Percentiles rank a stretch among this genome's conserved stretches.
Conservation (phyloP, 306 rosid species). For the Glycine latifolia region DNA sequence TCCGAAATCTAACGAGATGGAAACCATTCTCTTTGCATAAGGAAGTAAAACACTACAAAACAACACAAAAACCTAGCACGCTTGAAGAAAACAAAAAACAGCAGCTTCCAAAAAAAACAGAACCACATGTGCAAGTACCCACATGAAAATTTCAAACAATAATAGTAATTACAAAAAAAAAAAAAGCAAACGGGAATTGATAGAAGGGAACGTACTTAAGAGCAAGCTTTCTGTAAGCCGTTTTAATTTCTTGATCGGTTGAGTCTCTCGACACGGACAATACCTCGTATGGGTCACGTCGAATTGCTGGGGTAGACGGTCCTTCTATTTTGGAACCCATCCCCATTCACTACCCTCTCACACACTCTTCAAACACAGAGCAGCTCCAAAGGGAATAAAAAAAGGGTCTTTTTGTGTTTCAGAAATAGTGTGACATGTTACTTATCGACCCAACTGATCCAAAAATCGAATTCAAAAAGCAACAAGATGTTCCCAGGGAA, state of each 20-base stretch:
- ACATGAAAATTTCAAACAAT: neutral
- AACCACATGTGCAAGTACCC: neutral
- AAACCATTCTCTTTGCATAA: slow-evolving; percentile 3
- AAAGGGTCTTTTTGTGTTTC: slow-evolving; percentile 10
- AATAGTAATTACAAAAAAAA: neutral
- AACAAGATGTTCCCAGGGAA: slow-evolving; percentile 19
- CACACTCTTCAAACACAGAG: slow-evolving; percentile 17
- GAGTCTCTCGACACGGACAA: slow-evolving; percentile 76
- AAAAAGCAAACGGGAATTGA: neutral
- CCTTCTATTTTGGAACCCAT: slow-evolving; percentile 86
- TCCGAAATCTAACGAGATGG: neutral
- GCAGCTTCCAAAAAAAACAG: slow-evolving; percentile 30
- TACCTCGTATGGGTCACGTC: slow-evolving; percentile 98
- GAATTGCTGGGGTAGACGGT: slow-evolving; percentile 74
- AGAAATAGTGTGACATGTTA: slow-evolving; percentile 33
- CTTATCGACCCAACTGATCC: slow-evolving; percentile 38
- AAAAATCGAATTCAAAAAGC: slow-evolving; percentile 44
- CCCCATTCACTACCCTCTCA: slow-evolving; percentile 45
- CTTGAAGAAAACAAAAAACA: slow-evolving; percentile 27
- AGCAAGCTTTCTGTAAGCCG: slow-evolving; percentile 94
- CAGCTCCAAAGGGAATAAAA: slow-evolving; percentile 21
- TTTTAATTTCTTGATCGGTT: slow-evolving; percentile 89
- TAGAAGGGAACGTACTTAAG: slow-evolving; percentile 68
- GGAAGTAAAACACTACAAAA: slow-evolving; percentile 26
- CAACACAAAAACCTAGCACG: neutral